These are phyloP conservation scores for Cucurbita pepo DNA, from an alignment of 306 rosid genomes.

Conservation along the genomic window DNA sequence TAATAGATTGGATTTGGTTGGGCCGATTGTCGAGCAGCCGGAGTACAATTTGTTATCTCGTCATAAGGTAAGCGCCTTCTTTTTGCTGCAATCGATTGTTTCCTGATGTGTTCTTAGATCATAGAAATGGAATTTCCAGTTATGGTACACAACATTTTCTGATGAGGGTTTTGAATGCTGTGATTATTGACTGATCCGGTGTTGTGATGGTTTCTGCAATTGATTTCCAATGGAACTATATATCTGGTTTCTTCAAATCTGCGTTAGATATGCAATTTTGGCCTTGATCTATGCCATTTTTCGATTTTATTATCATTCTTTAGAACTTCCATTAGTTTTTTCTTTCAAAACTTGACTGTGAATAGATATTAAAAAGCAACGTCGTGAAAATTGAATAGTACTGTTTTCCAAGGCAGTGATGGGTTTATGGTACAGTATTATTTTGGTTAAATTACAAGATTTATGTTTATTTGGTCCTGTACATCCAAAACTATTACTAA, in stretches of 20 bases:
- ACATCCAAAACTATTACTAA: too few relatives aligned
- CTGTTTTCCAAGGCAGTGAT: not conserved
- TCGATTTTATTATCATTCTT: not conserved
- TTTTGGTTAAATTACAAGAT: too few relatives aligned
- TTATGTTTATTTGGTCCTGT: too few relatives aligned
- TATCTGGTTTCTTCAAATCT: not conserved
- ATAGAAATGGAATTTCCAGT: not conserved
- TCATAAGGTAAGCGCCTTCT: conserved; percentile 42
- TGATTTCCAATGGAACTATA: not conserved
- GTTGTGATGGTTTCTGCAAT: not conserved
- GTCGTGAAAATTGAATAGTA: not conserved
- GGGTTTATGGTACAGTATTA: not conserved
- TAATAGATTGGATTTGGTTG: conserved; percentile 54
- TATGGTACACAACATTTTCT: not conserved
- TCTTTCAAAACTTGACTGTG: not conserved
- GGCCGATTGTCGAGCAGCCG: conserved; percentile 93
- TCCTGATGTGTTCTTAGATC: not conserved
- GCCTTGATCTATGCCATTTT: not conserved
- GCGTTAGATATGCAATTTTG: not conserved
- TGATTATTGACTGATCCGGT: not conserved
- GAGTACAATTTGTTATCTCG: conserved; percentile 78
- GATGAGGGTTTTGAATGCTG: not conserved
- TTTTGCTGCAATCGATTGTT: not conserved
- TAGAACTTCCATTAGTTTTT: not conserved
- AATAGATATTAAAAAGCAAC: not conserved